A percentile compares a stretch with the other conserved stretches of the same genome.
Conservation (phyloP, 2,329 filamentous ascomycete species). For the Botrytis squamosa region DNA sequence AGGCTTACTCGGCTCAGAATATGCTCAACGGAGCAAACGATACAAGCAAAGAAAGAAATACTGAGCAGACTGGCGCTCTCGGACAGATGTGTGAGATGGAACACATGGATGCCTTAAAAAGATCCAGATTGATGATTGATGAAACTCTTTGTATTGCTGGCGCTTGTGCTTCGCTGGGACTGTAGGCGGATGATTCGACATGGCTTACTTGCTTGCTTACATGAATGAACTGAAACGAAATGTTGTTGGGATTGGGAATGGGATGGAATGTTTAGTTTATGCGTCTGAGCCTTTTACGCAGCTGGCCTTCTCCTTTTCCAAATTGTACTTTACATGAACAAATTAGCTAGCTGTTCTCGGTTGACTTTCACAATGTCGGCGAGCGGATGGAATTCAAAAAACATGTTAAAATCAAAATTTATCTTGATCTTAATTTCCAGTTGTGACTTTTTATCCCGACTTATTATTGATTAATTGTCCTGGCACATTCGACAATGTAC, state of each 20-base stretch:
- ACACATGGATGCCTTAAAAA: not conserved
- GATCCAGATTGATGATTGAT: constrained; percentile 14
- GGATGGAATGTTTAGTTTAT: not conserved
- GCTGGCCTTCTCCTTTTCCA: constrained; percentile 11
- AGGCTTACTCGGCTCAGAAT: not conserved
- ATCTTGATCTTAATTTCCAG: not conserved
- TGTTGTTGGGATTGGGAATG: not conserved
- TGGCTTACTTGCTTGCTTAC: constrained; percentile 1
- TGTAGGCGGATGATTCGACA: not conserved
- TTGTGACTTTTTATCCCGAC: not conserved
- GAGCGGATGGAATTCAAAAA: not conserved
- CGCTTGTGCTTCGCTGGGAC: constrained; percentile 14
- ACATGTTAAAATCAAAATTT: not conserved
- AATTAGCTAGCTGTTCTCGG: constrained; percentile 2
- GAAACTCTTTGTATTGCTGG: constrained; percentile 11
- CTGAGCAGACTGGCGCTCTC: constrained; percentile 14
- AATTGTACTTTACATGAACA: constrained; percentile 8
- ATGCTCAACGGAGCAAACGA: not conserved
- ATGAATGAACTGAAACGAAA: constrained; percentile 4
- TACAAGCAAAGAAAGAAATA: not conserved
- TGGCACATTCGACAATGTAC: not conserved
- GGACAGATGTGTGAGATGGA: not conserved
- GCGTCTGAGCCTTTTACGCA: constrained; percentile 10
- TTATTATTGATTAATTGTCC: too few relatives aligned
- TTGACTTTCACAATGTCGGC: not conserved